These are phyloP conservation scores for Irpex sp. DNA, from an alignment of 1,284 basidiomycete species.

Conservation along the genomic window DNA sequence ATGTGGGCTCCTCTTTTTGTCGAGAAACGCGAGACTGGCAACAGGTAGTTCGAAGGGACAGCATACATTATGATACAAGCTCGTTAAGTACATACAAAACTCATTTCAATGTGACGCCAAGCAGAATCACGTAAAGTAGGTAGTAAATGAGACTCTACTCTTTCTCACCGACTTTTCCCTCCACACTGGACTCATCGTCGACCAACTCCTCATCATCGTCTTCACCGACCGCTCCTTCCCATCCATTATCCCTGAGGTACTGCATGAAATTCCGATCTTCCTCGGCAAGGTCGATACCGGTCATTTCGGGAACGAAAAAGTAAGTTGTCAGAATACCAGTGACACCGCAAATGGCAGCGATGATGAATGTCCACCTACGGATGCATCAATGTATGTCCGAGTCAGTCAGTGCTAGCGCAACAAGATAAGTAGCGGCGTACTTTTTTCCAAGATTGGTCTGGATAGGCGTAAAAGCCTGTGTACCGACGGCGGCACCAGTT, in stretches of 20 bases:
- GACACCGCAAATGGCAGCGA: slow-evolving; percentile 65
- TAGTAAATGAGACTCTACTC: not conserved
- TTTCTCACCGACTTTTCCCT: not conserved
- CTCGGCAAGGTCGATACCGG: slow-evolving; percentile 57
- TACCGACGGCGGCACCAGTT: slow-evolving; percentile 73
- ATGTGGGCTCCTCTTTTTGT: too few species aligned
- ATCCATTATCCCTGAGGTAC: slow-evolving; percentile 62
- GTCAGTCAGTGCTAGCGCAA: too few species aligned
- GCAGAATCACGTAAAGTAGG: not conserved
- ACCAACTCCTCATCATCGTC: slow-evolving; percentile 39
- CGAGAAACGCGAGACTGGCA: too few species aligned
- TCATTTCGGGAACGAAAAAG: slow-evolving; percentile 70
- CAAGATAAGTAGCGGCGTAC: slow-evolving; percentile 26
- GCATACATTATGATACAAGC: too few species aligned
- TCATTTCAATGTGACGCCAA: too few species aligned
- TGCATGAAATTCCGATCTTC: slow-evolving; percentile 62
- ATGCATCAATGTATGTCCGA: not conserved
- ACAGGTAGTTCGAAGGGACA: too few species aligned
- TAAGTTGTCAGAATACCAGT: slow-evolving; percentile 63
- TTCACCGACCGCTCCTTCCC: slow-evolving; percentile 64
- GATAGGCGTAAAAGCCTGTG: slow-evolving; percentile 76
- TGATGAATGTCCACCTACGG: slow-evolving; percentile 66
- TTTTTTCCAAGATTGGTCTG: slow-evolving; percentile 63
- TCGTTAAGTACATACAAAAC: too few species aligned
- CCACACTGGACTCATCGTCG: slow-evolving; percentile 4